These are phyloP conservation scores for Biscogniauxia marginata DNA, from an alignment of 2,329 filamentous ascomycete genomes.

Conservation along the genomic window DNA sequence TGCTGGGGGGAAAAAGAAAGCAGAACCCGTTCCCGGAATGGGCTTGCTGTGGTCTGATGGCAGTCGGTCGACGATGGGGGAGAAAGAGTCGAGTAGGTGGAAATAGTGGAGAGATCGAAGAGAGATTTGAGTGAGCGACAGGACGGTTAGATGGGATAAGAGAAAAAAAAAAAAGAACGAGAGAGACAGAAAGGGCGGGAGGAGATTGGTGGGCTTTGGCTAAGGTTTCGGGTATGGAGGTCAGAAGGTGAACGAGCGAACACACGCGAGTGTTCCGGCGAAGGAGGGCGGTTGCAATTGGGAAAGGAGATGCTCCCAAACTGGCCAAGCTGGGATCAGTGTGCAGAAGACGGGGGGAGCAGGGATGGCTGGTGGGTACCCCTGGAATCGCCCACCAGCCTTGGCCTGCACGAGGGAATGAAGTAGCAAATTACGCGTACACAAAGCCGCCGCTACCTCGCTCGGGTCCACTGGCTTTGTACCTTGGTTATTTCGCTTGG, in stretches of 20 bases:
- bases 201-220: constrained; percentile 1
- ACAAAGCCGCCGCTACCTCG: neutral
- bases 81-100: constrained; percentile 1
- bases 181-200: constrained; percentile 3
- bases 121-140: neutral
- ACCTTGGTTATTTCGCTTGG: neutral
- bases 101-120: constrained; percentile 6
- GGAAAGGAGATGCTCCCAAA: neutral
- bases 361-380: neutral
- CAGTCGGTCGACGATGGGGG: constrained; percentile 9
- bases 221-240: neutral
- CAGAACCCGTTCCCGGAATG: constrained; percentile 22
- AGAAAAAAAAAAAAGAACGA: constrained; percentile 14
- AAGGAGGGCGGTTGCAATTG: neutral
- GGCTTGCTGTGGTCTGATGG: constrained; percentile 12
- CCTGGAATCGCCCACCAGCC: neutral
- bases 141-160: neutral
- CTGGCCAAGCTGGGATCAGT: neutral
- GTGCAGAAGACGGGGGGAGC: neutral
- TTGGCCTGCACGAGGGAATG: constrained; percentile 2
- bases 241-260: neutral
- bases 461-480: neutral
- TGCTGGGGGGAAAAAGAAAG: constrained; percentile 1
- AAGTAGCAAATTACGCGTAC: constrained; percentile 5
- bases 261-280: neutral